These are phyloP conservation scores for Corymbia maculata DNA, from an alignment of 345 rosid genomes.

Conservation along the genomic window DNA sequence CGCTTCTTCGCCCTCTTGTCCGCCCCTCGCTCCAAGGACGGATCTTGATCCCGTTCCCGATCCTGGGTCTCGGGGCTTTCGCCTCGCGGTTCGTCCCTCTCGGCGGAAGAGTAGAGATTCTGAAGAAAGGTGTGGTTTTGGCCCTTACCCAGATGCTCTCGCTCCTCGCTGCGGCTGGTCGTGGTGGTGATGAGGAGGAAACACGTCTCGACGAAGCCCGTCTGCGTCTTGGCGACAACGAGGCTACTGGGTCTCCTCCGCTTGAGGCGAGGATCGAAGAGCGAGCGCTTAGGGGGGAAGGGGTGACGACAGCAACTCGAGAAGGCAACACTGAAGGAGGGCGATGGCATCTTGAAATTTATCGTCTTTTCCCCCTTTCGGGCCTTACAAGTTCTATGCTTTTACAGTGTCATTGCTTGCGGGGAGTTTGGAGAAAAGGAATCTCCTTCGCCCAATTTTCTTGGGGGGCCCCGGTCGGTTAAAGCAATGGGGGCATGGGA, in stretches of 20 bases:
- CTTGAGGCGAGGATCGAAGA: slow-evolving; percentile 2
- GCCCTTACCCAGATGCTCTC: background rate
- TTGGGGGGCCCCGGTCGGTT: background rate
- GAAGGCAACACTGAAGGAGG: background rate
- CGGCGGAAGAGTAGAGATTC: slow-evolving; percentile 25
- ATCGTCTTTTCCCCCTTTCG: background rate
- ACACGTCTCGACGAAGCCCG: slow-evolving; percentile 5
- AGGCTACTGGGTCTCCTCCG: slow-evolving; percentile 13
- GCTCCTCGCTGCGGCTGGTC: slow-evolving; percentile 27
- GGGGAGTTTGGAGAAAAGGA: background rate
- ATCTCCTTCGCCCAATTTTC: background rate
- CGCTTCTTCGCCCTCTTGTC: background rate
- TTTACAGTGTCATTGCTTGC: background rate
- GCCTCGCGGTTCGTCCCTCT: slow-evolving; percentile 3
- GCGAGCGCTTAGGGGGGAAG: slow-evolving; percentile 28
- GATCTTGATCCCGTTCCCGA: background rate
- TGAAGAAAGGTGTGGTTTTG: slow-evolving; percentile 17
- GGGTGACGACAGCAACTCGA: slow-evolving; percentile 6
- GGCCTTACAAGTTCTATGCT: background rate
- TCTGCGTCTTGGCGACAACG: slow-evolving; percentile 15
- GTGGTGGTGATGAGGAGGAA: slow-evolving; percentile 22
- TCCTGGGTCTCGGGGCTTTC: slow-evolving; percentile 21
- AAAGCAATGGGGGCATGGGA: background rate
- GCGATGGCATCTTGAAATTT: slow-evolving; percentile 1
- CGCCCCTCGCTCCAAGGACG: slow-evolving; percentile 5